A percentile compares a stretch with the other conserved stretches of the same genome.
Evolutionary conservation across 2,329 filamentous ascomycete genomes (phyloP).

Genomic region (Colletotrichum siamense): DNA sequence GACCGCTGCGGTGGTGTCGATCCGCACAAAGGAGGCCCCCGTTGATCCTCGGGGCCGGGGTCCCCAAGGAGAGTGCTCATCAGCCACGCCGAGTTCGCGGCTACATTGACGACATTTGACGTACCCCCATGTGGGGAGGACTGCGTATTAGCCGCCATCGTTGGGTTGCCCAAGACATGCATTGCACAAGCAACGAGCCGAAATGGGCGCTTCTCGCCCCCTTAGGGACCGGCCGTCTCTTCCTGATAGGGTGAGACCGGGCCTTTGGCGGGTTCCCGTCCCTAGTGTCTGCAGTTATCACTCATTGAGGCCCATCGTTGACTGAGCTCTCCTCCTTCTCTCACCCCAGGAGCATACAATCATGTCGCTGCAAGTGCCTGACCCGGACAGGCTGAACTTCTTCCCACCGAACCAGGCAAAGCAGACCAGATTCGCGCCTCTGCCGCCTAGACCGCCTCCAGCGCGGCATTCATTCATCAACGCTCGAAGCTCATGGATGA

Average conservation of each 20-base stretch:
- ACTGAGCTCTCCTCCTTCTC: neutral
- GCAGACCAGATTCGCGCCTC: slow-evolving; percentile 19
- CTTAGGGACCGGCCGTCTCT: neutral
- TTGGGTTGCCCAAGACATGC: neutral
- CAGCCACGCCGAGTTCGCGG: neutral
- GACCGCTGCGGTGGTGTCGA: slow-evolving; percentile 1
- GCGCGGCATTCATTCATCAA: slow-evolving; percentile 3
- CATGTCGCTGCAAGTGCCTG: slow-evolving; percentile 16
- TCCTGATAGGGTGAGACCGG: slow-evolving; percentile 5
- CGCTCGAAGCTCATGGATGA: slow-evolving; percentile 18
- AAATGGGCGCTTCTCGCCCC: slow-evolving; percentile 6
- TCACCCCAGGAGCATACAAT: slow-evolving; percentile 1
- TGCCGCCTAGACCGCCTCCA: slow-evolving; percentile 4
- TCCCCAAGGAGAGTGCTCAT: neutral
- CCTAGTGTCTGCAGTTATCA: slow-evolving; percentile 15
- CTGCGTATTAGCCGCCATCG: neutral
- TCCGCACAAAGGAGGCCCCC: neutral
- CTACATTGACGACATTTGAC: slow-evolving; percentile 1
- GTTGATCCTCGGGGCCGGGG: neutral
- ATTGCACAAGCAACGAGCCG: slow-evolving; percentile 1
- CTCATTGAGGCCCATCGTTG: slow-evolving; percentile 12
- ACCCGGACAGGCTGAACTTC: slow-evolving; percentile 7
- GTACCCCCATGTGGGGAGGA: neutral
- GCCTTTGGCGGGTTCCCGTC: neutral
- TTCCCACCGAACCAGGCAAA: neutral